Base-by-base conservation (phyloP, 2,329 filamentous ascomycete species). In the Aureobasidium vineae region DNA sequence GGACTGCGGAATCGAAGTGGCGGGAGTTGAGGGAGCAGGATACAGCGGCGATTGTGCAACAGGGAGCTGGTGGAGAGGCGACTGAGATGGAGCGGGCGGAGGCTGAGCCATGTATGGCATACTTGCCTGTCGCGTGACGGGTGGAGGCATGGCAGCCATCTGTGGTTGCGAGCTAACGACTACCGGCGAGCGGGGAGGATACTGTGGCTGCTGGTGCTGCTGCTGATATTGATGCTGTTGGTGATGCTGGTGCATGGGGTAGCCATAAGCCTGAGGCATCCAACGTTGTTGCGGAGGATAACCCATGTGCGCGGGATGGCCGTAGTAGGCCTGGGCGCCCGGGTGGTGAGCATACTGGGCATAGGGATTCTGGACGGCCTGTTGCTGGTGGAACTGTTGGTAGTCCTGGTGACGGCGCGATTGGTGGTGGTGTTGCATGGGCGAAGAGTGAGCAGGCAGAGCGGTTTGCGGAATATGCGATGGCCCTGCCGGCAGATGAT, bases 401-500 rank as follows among this genome's bases (percentile, higher is more conserved):
- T 79, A 77, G 63, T 72, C 72, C 70, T 79, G 79, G 70, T 79
- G 76, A 67, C 79, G 75, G 59, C 75, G 75, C 68, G 75, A 71
- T 56, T 72, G 70, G 31, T 70, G 70, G 33, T 71, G 70, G 28
- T 70, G 70, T 36, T 71, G 61, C 49, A 53, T 53, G 61, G 61
- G 61, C 26, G 61, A 64, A 16, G 47, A 54, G 26, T 64, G 61
- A 45, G 75, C 73, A 45, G 75, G 76, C 66, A 74, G 75, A 68
- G 76, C 70, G 68, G 77, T 75, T 65, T 75, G 77, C 52, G 77
- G 72, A 66, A 79, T 72, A 66, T 77, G 75, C 66, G 88, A 86
- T 86, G 77, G 77, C 38, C 71, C 72, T 53, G 87, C 87, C 86
- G 88, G 86, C 87, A 89, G 86, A 88, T 89, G 87, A 84, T 83